Evolutionary conservation across 2,329 filamentous ascomycete genomes (phyloP).

Genomic region (Onygenales sp.): DNA sequence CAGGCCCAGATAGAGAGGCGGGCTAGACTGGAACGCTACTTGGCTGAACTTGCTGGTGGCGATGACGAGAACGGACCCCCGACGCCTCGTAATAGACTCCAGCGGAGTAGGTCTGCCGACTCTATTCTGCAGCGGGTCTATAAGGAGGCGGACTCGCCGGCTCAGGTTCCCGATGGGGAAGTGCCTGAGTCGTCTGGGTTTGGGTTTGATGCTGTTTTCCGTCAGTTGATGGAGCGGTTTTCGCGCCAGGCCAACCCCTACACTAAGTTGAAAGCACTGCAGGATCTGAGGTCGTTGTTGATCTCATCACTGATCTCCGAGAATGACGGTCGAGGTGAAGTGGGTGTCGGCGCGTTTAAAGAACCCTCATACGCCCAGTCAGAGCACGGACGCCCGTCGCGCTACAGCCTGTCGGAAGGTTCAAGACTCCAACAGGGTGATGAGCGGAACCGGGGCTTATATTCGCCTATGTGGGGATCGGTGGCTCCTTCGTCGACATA

Average conservation of each 20-base stretch:
- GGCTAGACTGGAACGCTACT: constrained; percentile 28
- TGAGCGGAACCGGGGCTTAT: constrained; percentile 8
- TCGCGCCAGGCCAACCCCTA: constrained; percentile 83
- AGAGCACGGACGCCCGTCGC: constrained; percentile 27
- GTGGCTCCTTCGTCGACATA: constrained; percentile 21
- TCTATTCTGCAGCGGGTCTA: constrained; percentile 7
- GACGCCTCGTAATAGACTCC: constrained; percentile 5
- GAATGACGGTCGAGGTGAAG: constrained; percentile 25
- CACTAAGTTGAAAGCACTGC: constrained; percentile 71
- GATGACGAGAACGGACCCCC: neutral
- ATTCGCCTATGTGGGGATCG: constrained; percentile 19
- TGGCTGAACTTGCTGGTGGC: constrained; percentile 21
- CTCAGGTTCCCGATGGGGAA: neutral
- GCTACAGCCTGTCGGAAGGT: constrained; percentile 11
- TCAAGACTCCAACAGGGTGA: constrained; percentile 4
- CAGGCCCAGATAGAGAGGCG: constrained; percentile 30
- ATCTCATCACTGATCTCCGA: constrained; percentile 60
- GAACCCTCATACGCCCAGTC: constrained; percentile 32
- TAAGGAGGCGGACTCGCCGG: neutral
- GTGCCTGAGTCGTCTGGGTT: constrained; percentile 39
- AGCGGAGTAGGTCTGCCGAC: constrained; percentile 28
- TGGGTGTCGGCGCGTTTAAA: neutral
- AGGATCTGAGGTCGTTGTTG: constrained; percentile 75
- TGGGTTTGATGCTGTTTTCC: constrained; percentile 71
- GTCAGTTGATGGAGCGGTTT: constrained; percentile 72